Conservation (phyloP, 257 asterid genomes). For the Penstemon davidsonii region DNA sequence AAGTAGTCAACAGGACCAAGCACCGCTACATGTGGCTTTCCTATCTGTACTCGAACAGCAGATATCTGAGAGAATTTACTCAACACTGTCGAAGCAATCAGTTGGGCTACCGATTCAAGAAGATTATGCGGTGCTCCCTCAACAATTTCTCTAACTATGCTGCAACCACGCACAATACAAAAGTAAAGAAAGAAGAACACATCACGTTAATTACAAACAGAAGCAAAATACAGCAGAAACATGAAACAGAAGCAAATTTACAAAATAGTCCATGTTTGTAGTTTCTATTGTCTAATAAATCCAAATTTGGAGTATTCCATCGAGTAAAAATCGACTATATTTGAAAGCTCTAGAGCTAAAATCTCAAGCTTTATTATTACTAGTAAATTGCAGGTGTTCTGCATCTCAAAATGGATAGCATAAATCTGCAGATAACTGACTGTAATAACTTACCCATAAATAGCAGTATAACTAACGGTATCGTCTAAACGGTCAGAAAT, state of each 20-base stretch:
- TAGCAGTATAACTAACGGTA: constrained; percentile 78
- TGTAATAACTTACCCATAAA: constrained; percentile 54
- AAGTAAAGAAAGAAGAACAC: neutral
- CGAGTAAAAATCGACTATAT: no score
- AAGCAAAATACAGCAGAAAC: neutral
- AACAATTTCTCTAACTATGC: constrained; percentile 64
- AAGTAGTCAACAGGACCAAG: constrained; percentile 74
- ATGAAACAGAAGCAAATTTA: neutral
- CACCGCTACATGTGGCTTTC: constrained; percentile 92
- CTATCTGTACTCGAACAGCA: constrained; percentile 71
- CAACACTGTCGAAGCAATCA: constrained; percentile 59
- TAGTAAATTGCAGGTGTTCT: no score
- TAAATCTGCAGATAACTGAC: neutral
- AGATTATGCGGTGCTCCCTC: constrained; percentile 80
- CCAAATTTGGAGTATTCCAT: no score
- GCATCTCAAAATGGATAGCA: no score
- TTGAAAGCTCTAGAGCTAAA: no score
- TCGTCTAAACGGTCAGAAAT: constrained; percentile 65
- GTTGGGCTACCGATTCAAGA: constrained; percentile 77
- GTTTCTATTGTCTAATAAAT: no score
- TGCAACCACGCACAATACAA: constrained; percentile 33
- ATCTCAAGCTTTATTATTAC: no score
- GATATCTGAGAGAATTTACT: constrained; percentile 49
- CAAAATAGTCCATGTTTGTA: no score
- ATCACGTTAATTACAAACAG: neutral